Base-by-base conservation (phyloP, 495 filamentous ascomycete genomes). In the Neurospora intermedia region DNA sequence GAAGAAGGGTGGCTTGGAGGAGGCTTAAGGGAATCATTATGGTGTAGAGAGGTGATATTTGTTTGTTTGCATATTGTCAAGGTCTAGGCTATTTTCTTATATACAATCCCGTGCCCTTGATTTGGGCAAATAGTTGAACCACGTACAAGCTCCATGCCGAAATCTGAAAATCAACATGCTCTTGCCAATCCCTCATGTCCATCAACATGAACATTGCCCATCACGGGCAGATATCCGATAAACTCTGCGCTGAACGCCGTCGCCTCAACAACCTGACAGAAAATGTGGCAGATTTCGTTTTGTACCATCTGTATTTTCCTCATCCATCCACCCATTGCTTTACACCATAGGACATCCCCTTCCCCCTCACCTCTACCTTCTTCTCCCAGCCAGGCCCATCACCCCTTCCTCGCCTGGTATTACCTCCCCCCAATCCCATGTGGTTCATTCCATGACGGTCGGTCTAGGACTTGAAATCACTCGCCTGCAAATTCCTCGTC, bases 401-500 rank as follows among this genome's bases (percentile, higher is more conserved):
- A 38, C 8, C 10, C 40, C 40, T 11, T 41, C 40, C 8, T 41
- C 40, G 11, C 8, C 39, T 2, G 10, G 10, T 2, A 40, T 40
- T 40, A 40, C 39, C 27, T 31, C 27, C 27, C 27, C 27, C 27
- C 27, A 31, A 31, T 31, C 27, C 27, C 27, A 31, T n/a, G n/a
- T n/a, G n/a, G n/a, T n/a, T 31, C 27, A 31, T 31, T 31, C 3
- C 27, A 31, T 31, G 27, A 31, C 27, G 27, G 2, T 31, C 27
- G 27, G 27, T 31, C 27, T 41, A 41, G 1, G 48, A 85, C 15
- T 82, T 85, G 79, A 99, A 98, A 82, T 98, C 96, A 80, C 93
- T 97, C 35, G 93, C 93, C 84, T 99, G 96, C 77, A 99, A 76
- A 80, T 99, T 99, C 80, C 96, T 89, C 71, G 96, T 99, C 94